Evolutionary conservation across 2,329 filamentous ascomycete species (phyloP), one percentile per base, ranked within the genome.

Genomic region (Phaeosphaeriaceae sp.): DNA sequence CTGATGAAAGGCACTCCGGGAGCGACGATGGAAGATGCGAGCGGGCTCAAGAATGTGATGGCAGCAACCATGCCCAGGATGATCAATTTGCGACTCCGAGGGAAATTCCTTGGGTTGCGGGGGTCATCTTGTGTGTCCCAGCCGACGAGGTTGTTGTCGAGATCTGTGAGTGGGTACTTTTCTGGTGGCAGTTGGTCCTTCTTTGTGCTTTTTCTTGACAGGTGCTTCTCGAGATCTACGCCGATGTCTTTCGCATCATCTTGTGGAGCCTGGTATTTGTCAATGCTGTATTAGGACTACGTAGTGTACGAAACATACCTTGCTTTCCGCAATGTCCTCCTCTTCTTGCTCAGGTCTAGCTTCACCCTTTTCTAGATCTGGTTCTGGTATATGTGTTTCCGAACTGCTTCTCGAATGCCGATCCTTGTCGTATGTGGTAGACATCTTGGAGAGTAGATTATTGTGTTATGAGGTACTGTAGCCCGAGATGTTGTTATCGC

Each of bases 21-120:
- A 2, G 75, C 75, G 50, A 78, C 67, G 19, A 78, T 77, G 3
- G 76, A 74, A 0, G 74, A 76, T 4, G 72, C 68, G 1, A 79
- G 59, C 1, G 75, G 74, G 54, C 70, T 77, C 22, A 77, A 53
- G 44, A 76, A 73, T 0, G 73, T 76, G 42, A 78, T 75, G 6
- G 70, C 68, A 7, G 64, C 58, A 9, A 77, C 60, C 0, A 76
- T 61, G 2, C 56, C 61, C 2, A 77, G 59, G 9, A 68, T 69
- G 27, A 62, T 69, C 61, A 69, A 70, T 56, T 78, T 77, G 40
- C 58, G 59, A 0, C 48, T 58, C 1, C 66, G 58, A 0, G 69
- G 48, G 20, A 73, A 76, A 49, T 78, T 78, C 27, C 75, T 68
- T 48, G 65, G 75, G 49, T 78, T 76, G 1, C 41, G 20, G 2